Evolutionary conservation across 2,329 filamentous ascomycete species (phyloP).

Genomic region (Herpotrichia juniperi): DNA sequence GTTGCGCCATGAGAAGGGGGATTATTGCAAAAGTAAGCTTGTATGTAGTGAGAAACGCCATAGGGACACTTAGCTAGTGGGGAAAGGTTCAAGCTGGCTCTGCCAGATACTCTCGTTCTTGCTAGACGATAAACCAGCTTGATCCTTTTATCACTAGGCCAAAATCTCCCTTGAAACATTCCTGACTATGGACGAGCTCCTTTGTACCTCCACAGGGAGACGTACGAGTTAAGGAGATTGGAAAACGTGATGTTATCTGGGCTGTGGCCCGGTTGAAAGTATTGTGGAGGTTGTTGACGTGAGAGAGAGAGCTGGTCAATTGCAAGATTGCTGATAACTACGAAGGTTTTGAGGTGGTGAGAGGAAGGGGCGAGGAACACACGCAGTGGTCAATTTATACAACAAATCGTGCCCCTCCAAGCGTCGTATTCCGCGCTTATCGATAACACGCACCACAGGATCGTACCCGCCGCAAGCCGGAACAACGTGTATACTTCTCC

Average conservation of each 20-base stretch:
- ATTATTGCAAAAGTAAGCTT: too few species aligned
- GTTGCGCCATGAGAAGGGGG: background rate
- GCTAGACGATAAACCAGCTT: too few species aligned
- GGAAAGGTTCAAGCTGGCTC: too few species aligned
- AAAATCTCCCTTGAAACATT: too few species aligned
- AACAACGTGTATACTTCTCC: constrained; percentile 18
- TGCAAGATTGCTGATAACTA: background rate
- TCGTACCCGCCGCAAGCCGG: background rate
- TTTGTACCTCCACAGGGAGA: too few species aligned
- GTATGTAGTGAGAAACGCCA: too few species aligned
- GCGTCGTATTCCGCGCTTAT: background rate
- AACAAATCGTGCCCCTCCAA: background rate
- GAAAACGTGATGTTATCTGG: constrained; percentile 91
- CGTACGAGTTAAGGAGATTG: constrained; percentile 96
- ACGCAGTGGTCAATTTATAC: constrained; percentile 5
- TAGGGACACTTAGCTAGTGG: too few species aligned
- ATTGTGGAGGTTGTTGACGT: constrained; percentile 12
- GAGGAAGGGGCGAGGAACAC: background rate
- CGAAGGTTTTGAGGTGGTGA: constrained; percentile 1
- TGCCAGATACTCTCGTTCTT: too few species aligned
- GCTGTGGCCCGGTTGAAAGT: constrained; percentile 47
- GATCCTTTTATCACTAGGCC: too few species aligned
- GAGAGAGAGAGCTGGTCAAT: background rate
- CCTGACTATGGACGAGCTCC: too few species aligned
- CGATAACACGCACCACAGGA: background rate